phyloP scores from a whole-genome alignment of 2,329 filamentous ascomycete species.

The Clonostachys rhizophaga region DNA sequence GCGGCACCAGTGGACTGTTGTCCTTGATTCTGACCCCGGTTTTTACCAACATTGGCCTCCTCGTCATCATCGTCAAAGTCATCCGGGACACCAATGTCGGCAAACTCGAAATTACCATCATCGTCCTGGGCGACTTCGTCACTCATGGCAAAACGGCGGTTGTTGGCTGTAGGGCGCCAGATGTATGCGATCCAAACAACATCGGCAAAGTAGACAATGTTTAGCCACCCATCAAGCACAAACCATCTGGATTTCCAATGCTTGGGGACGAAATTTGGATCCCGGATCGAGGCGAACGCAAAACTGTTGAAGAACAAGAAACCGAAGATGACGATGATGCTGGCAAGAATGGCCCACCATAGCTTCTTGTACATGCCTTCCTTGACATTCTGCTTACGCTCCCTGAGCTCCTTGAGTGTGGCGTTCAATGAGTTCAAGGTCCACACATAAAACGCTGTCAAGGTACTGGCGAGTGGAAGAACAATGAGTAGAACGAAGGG shows the following conservation, averaged over 20 bases:
- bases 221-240: conserved; percentile 93
- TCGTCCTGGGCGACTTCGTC: conserved; percentile 99
- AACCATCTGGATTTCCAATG: conserved; percentile 99
- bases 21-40: conserved; percentile 3
- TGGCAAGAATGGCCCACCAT: conserved; percentile 94
- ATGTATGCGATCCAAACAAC: conserved; percentile 91
- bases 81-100: conserved; percentile 75
- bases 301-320: conserved; percentile 99
- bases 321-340: conserved; percentile 91
- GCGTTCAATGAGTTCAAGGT: conserved; percentile 91
- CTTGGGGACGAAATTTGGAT: conserved; percentile 87
- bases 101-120: conserved; percentile 91
- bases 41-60: conserved; percentile 30
- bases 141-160: conserved; percentile 96
- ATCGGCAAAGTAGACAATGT: conserved; percentile 91
- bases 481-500: conserved; percentile 91
- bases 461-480: conserved; percentile 81
- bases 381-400: conserved; percentile 91
- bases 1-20: conserved; percentile 1
- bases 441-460: conserved; percentile 98
- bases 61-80: conserved; percentile 58
- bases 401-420: conserved; percentile 93
- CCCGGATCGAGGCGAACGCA: conserved; percentile 79
- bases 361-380: conserved; percentile 96
- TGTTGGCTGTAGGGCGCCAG: conserved; percentile 95